Evolutionary conservation across 2,329 filamentous ascomycete genomes (phyloP), one percentile per base, ranked within the genome.

Genomic region (Ophiostoma pallidulum): DNA sequence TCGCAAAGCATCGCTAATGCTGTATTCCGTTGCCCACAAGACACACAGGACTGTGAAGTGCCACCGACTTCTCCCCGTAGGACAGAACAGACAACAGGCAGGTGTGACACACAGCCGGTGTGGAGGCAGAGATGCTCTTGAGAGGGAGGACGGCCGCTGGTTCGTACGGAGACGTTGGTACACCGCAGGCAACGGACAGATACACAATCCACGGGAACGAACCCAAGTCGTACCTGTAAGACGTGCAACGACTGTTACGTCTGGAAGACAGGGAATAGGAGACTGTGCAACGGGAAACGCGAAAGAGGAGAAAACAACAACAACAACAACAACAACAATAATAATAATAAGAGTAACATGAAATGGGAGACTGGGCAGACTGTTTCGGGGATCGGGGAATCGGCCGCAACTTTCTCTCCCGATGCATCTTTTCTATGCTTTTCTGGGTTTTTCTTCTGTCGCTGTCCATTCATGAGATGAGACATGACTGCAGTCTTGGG

Each of bases 31-130:
- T 59, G 41, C 58, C 59, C 57, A 60, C 64, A 60, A 60, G 51
- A 61, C 57, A 59, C 57, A 59, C 57, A 56, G 50, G 49, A 58
- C 52, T 57, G 54, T 54, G 56, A 54, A 29, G 55, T 60, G 58
- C 53, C 50, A 66, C 62, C 50, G 53, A 19, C 31, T 32, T 36
- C 10, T 46, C 39, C 51, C 69, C n/a, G n/a, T n/a, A n/a, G n/a
- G n/a, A n/a, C 71, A 57, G 63, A 64, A 72, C 70, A 66, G 67
- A 68, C 66, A 71, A 61, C 66, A 48, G 60, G 62, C 61, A 58
- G 58, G 14, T 55, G 70, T 73, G 54, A 60, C 59, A 73, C 70
- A 66, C 58, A 59, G 59, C 57, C 56, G 61, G 60, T 62, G 60
- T 62, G 59, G 61, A 42, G 61, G 63, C 57, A 64, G 55, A 58